These are phyloP conservation scores for Corymbia calophylla DNA, from an alignment of 441 rosid species.

Conservation along the genomic window DNA sequence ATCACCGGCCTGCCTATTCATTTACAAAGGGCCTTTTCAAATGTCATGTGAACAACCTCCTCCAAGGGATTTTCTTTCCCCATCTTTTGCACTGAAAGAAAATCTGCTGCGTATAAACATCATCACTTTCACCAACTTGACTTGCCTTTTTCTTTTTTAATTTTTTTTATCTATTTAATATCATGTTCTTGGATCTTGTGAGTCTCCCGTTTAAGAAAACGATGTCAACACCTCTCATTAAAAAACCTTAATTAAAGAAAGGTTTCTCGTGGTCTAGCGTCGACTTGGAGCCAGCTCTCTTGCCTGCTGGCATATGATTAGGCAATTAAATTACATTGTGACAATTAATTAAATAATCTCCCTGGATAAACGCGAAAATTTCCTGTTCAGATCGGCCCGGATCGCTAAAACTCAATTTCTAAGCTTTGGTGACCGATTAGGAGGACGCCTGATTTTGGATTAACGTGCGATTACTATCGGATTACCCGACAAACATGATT, in stretches of 20 bases:
- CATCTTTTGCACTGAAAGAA: not conserved
- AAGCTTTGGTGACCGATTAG: not conserved
- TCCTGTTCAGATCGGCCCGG: not conserved
- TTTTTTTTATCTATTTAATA: not conserved
- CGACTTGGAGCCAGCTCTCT: not conserved
- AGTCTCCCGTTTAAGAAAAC: not conserved
- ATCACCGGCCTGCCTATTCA: not conserved
- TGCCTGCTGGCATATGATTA: not conserved
- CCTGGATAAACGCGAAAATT: not conserved
- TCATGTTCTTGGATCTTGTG: conserved; percentile 15
- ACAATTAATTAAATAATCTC: not conserved
- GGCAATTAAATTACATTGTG: not conserved
- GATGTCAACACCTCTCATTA: not conserved
- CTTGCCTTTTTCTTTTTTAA: not conserved
- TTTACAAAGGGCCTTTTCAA: not conserved
- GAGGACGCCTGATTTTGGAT: not conserved
- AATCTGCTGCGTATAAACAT: not conserved
- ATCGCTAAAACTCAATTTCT: not conserved
- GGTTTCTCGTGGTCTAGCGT: not conserved
- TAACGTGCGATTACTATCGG: not conserved
- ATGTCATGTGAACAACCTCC: not conserved
- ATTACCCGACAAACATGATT: conserved; percentile 9
- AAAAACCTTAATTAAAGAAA: not conserved
- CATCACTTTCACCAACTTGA: not conserved
- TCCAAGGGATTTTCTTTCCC: not conserved